A percentile compares a stretch with the other conserved stretches of the same genome.
These are phyloP conservation scores for Globisporangium middletonii DNA, from an alignment of 352 stramenopile species.

Conservation along the genomic window DNA sequence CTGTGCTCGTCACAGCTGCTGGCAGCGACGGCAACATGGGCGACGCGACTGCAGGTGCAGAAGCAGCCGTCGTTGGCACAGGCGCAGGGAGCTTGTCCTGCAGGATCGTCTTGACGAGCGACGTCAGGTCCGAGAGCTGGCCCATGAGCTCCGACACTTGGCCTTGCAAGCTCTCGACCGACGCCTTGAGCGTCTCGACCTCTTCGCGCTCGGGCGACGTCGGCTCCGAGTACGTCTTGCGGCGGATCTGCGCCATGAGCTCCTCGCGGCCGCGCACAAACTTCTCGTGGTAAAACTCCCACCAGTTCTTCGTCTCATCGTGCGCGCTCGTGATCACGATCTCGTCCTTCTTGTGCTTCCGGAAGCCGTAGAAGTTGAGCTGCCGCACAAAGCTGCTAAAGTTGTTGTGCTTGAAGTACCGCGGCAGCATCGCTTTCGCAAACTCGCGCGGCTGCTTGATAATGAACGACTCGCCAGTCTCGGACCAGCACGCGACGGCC, in stretches of 20 bases:
- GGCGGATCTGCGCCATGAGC: slow-evolving; percentile 83
- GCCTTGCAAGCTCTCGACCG: slow-evolving; percentile 61
- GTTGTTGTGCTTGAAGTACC: slow-evolving; percentile 95
- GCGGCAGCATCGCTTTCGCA: slow-evolving; percentile 84
- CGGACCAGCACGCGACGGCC: slow-evolving; percentile 74
- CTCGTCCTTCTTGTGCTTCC: slow-evolving; percentile 90
- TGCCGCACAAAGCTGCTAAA: slow-evolving; percentile 92
- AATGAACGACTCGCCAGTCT: slow-evolving; percentile 82
- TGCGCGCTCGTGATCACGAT: slow-evolving; percentile 72
- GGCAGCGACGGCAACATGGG: slow-evolving; percentile 10
- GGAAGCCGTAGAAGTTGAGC: slow-evolving; percentile 93
- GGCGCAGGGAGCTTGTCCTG: slow-evolving; percentile 33
- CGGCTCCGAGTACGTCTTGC: slow-evolving; percentile 85
- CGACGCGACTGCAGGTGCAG: not conserved
- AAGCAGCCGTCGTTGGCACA: not conserved
- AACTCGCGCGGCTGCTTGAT: slow-evolving; percentile 92
- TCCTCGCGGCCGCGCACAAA: slow-evolving; percentile 83
- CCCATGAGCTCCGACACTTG: slow-evolving; percentile 78
- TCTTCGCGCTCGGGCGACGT: slow-evolving; percentile 69
- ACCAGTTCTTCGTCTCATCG: slow-evolving; percentile 84
- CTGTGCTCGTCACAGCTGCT: too few relatives aligned
- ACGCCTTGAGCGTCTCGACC: slow-evolving; percentile 69
- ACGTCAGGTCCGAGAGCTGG: slow-evolving; percentile 66
- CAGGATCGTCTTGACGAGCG: slow-evolving; percentile 64
- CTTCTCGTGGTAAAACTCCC: slow-evolving; percentile 91